Evolutionary conservation across 164 flowering plant species (phyloP), one percentile per base, ranked within the genome.

Genomic region (Magnolia changhungtana): DNA sequence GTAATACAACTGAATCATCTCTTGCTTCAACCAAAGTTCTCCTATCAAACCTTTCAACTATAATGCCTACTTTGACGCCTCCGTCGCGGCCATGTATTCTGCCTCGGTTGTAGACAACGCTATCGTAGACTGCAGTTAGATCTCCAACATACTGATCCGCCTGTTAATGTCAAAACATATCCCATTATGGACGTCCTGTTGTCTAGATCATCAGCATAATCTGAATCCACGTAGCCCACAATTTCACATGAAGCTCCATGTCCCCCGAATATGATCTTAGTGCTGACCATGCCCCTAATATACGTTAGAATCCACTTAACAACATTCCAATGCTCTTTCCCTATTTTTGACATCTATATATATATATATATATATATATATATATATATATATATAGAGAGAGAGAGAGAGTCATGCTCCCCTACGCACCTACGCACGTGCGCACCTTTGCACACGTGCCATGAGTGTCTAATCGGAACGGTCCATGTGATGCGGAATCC

Each of bases 191-290:
- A 73, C 13, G 52, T 61, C 21, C 55, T 63, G 4, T 73, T 14
- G 18, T 73, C 68, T 50, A 73, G n/a, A 23, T 63, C 75, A 8
- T 52, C 9, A 14, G 52, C 67, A 73, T 19, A 73, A 7, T 73
- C 51, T 6, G 68, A 61, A 63, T 73, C 51, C 11, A 9, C 10
- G 8, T 59, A 73, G 10, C 75, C 52, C 0, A 59, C 52, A n/a
- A 52, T 18, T n/a, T 13, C 19, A 50, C 19, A 5, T 1, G 18
- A 16, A 2, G 18, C 71, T 1, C 20, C 16, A 14, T 69, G 8
- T 69, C 16, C 7, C 23, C 1, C 0, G 8, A 66, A 24, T 0
- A 24, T 14, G 10, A 37, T 69, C 3, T 9, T 1, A 14, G 11
- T 13, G 20, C 16, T 20, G 8, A 13, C 14, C 3, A 50, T 6